Base-by-base conservation (phyloP, 2,329 filamentous ascomycete species). In the Dothideomycetidae sp. region DNA sequence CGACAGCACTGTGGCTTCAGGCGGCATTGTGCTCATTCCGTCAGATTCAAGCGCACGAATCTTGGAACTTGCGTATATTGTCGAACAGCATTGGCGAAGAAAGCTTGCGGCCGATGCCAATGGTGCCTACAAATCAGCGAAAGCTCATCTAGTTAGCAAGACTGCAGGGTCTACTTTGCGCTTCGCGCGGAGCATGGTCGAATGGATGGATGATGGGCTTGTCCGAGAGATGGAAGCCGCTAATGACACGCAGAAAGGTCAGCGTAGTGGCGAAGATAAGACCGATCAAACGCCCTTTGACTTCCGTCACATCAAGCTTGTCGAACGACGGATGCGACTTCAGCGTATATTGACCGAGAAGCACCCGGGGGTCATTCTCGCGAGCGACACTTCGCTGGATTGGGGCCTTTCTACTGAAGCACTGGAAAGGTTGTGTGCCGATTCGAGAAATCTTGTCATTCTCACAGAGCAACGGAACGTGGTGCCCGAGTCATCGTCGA, bases 191-290 rank as follows among this genome's bases (percentile, higher is more conserved):
- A 94, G 88, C 56, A 93, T 98, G 82, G 66, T 98, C 19, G 90
- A 98, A 54, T 98, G 90, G 90, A 96, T 98, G 86, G 86, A 96
- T 53, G 86, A 94, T 52, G 79, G 77, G 41, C 92, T 98, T 42
- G 80, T 93, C 29, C 77, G 85, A 38, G 88, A 96, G 45, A 60
- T 56, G 44, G 60, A 55, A 38, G 62, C 62, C 33, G 61, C 55
- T 17, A 66, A 66, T 47, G 55, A 56, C 44, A 37, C 41, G 11
- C 50, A 53, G 33, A 43, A 50, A 31, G 50, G 54, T 33, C 40
- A 56, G 46, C 50, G 49, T 3, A 49, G 51, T 17, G 43, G 48
- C 10, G 54, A 55, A 29, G 57, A 64, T 12, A 71, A 70, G 2
- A 50, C 45, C 3, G 63, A 63, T 16, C 71, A 70, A 2, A 81